Evolutionary conservation across 495 filamentous ascomycete genomes (phyloP).

Genomic region (Tuber microsphaerosporum): DNA sequence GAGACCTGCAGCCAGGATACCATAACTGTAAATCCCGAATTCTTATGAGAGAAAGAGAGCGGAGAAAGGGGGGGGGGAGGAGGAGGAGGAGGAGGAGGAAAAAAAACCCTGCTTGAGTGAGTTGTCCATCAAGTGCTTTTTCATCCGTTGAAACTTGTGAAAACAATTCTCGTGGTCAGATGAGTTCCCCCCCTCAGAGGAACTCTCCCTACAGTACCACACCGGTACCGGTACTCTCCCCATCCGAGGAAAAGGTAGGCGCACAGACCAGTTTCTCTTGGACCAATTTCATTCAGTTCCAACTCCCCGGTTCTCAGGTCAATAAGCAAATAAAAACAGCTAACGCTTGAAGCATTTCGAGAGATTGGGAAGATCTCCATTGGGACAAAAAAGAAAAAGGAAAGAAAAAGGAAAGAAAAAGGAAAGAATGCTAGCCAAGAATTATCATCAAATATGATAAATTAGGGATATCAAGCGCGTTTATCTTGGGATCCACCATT

Average conservation of each 20-base stretch:
- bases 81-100: too few relatives aligned
- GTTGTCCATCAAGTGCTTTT: not conserved
- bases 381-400: not conserved
- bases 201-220: not conserved
- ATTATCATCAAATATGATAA: not conserved
- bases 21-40: not conserved
- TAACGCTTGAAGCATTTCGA: not conserved
- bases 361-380: not conserved
- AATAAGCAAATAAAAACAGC: not conserved
- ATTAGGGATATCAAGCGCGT: not conserved
- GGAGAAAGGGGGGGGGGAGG: too few relatives aligned
- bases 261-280: not conserved
- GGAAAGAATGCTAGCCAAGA: not conserved
- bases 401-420: not conserved
- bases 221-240: not conserved
- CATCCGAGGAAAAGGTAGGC: not conserved
- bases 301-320: not conserved
- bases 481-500: not conserved
- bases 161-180: not conserved
- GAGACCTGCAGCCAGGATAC: not conserved
- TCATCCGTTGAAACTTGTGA: not conserved
- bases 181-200: not conserved
- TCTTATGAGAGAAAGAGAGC: too few relatives aligned
- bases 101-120: not conserved
- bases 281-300: not conserved